A percentile compares a stretch with the other conserved stretches of the same genome.
Evolutionary conservation across 768 basidiomycete genomes (phyloP).

Genomic region (Lentinula lateritia): DNA sequence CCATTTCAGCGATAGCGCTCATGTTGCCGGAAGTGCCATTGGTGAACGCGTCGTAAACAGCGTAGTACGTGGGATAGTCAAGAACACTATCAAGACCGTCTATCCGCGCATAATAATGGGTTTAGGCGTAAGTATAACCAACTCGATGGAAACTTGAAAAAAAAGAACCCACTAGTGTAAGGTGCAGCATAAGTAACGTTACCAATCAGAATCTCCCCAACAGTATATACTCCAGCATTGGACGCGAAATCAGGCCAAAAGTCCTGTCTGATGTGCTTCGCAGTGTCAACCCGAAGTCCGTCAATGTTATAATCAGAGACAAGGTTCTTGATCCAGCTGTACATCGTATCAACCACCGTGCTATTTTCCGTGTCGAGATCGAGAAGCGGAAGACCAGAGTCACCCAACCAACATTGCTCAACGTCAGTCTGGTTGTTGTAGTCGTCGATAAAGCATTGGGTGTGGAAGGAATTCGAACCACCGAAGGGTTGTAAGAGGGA

Average conservation of each 20-base stretch:
- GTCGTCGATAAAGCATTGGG: constrained; percentile 62
- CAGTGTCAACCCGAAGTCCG: constrained; percentile 66
- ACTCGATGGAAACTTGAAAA: neutral
- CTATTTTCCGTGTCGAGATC: constrained; percentile 70
- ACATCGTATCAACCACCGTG: constrained; percentile 44
- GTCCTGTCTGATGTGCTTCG: constrained; percentile 51
- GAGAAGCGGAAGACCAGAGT: constrained; percentile 53
- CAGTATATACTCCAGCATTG: constrained; percentile 63
- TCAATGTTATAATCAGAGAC: constrained; percentile 58
- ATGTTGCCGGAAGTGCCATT: constrained; percentile 47
- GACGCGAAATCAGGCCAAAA: constrained; percentile 66
- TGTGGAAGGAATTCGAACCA: constrained; percentile 40
- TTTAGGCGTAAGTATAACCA: too few species aligned
- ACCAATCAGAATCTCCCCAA: constrained; percentile 46
- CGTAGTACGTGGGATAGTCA: constrained; percentile 54
- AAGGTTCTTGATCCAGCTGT: constrained; percentile 55
- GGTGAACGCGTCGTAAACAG: constrained; percentile 46
- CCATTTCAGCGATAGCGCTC: constrained; percentile 20
- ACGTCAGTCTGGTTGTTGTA: constrained; percentile 49
- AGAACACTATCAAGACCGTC: constrained; percentile 55
- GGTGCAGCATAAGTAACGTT: constrained; percentile 24
- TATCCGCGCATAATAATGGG: too few species aligned
- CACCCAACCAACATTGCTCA: constrained; percentile 76
- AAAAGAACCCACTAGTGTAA: constrained; percentile 31
- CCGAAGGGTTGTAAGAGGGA: constrained; percentile 24